Percentiles rank a stretch among this genome's conserved stretches.
Conservation (phyloP, 495 filamentous ascomycete species). For the Penicillium cataractarum region DNA sequence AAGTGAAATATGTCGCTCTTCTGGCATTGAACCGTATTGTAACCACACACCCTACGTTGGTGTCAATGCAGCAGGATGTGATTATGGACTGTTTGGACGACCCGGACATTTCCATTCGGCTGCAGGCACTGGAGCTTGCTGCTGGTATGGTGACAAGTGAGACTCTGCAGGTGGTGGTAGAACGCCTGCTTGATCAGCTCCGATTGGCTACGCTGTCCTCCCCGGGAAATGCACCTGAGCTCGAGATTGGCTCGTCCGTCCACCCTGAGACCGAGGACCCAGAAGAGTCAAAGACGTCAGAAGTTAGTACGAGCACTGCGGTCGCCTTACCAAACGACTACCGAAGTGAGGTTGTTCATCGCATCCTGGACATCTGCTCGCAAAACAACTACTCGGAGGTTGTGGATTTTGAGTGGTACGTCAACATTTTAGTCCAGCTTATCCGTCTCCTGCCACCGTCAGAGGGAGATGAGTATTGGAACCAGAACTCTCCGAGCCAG, state of each 20-base stretch:
- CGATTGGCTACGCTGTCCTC: slow-evolving; percentile 51
- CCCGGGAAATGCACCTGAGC: slow-evolving; percentile 14
- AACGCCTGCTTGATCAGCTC: slow-evolving; percentile 83
- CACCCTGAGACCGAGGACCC: slow-evolving; percentile 6
- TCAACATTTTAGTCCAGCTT: slow-evolving; percentile 80
- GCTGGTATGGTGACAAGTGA: slow-evolving; percentile 89
- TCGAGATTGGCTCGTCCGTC: slow-evolving; percentile 1
- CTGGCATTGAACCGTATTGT: slow-evolving; percentile 95
- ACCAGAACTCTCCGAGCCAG: slow-evolving; percentile 24
- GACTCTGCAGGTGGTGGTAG: slow-evolving; percentile 79
- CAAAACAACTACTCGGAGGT: slow-evolving; percentile 83
- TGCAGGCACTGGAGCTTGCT: slow-evolving; percentile 87
- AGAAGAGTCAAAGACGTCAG: slow-evolving; percentile 4
- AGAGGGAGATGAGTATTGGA: slow-evolving; percentile 24
- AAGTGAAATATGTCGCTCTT: slow-evolving; percentile 96
- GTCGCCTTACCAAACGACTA: slow-evolving; percentile 75
- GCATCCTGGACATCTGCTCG: slow-evolving; percentile 90
- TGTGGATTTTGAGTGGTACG: slow-evolving; percentile 95
- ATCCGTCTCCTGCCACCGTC: slow-evolving; percentile 64
- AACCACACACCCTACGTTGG: slow-evolving; percentile 80
- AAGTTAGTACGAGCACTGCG: slow-evolving; percentile 27
- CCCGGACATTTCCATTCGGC: slow-evolving; percentile 91
- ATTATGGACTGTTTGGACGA: slow-evolving; percentile 96
- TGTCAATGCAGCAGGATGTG: slow-evolving; percentile 89
- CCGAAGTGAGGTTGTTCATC: slow-evolving; percentile 71